Evolutionary conservation across 306 rosid genomes (phyloP), one percentile per base, ranked within the genome.

Genomic region (Quercus gilva): DNA sequence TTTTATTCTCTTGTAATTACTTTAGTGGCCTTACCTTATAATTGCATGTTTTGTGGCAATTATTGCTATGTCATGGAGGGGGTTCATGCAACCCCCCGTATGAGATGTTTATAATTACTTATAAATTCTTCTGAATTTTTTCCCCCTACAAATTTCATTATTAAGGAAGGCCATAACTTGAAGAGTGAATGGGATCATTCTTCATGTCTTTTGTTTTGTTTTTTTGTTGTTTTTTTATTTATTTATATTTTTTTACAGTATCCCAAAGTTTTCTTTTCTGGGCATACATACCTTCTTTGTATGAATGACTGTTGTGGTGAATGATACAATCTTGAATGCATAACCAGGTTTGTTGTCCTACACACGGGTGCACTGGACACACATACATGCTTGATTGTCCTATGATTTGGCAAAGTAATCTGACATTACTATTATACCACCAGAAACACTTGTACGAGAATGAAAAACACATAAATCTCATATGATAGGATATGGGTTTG

Each of bases 21-120:
- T 33, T 55, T 73, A n/a, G 29, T 71, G 78, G 79, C 80, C 37
- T 71, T 57, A 71, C 78, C 61, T 52, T 79, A 45, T 45, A 67
- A 23, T 41, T 29, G 74, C 77, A 45, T 80, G 29, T 51, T 79
- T 69, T 79, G 69, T 53, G 56, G 59, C 67, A 56, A 59, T 49
- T 56, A 21, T 19, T 17, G n/a, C 25, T 67, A 33, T 70, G 79
- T 64, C 35, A 55, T 67, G 31, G 68, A 15, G 19, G 71, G 63
- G 64, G 76, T 56, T 71, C 69, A 79, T 76, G 55, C 59, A 78
- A 65, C 45, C 26, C 20, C 51, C 45, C 0, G 43, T 37, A 37
- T 18, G 2, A 58, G 77, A 64, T 43, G 20, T 72, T 73, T 14
- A 76, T 74, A n/a, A 61, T 69, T 35, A 31, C 33, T 28, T 52